Evolutionary conservation across 2,329 filamentous ascomycete genomes (phyloP), one percentile per base, ranked within the genome.

Genomic region (Cladorrhinum sp.): DNA sequence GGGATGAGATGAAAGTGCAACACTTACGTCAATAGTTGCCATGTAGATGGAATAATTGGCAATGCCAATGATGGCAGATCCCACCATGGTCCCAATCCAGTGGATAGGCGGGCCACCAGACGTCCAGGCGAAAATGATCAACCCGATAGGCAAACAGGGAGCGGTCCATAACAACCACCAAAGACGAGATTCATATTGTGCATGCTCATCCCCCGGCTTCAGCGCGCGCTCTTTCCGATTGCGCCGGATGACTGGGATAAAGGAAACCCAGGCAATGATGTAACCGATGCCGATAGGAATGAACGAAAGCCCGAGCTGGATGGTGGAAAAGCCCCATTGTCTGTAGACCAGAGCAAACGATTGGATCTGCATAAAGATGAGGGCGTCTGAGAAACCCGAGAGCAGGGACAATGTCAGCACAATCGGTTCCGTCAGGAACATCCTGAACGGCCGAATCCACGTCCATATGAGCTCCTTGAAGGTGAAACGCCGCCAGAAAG

Each of bases 311-410:
- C 86, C 86, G 1, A 86, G 74, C 8, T 80, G 73, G 1, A 86
- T 73, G 7, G 80, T 79, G 21, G 74, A 74, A 66, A 91, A 91
- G 50, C 75, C 69, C 86, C 87, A 92, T 68, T 90, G 86, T 16
- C 77, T 73, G 68, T 90, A 89, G 1, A 92, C 88, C 1, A 90
- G 78, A 0, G 77, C 74, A 66, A 90, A 92, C 0, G 85, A 88
- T 71, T 91, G 86, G 58, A 91, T 85, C 71, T 89, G 90, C 79
- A 89, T 90, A 77, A 91, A 92, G 74, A 91, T 91, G 3, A 92
- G 81, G 2, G 87, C 87, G 62, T 91, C 89, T 9, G 83, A 86
- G 77, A 91, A 91, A 30, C 88, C 88, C 2, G 83, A 87, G 4
- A 91, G 83, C 0, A 91, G 80, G 1, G 88, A 91, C 4, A 91